Percentiles rank a stretch among this genome's conserved stretches.
These are phyloP conservation scores for Candida neerlandica DNA, from an alignment of 1,139 yeast genomes.

Conservation along the genomic window DNA sequence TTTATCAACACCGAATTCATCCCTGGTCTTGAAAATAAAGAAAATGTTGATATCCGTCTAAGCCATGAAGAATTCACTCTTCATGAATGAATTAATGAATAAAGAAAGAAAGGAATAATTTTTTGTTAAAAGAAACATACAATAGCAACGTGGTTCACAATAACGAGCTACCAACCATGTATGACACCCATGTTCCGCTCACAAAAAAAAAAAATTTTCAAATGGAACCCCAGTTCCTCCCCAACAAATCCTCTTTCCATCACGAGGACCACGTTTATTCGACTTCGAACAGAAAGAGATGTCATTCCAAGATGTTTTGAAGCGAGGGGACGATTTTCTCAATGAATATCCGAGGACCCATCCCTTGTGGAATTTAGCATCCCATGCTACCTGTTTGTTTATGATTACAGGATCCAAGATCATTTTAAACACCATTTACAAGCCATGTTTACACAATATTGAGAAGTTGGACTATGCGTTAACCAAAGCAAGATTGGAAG, in stretches of 20 bases:
- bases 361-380: slow-evolving; percentile 63
- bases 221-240: not conserved
- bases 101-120: not conserved
- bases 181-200: not conserved
- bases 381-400: slow-evolving; percentile 69
- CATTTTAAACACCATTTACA: slow-evolving; percentile 61
- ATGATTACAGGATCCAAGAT: slow-evolving; percentile 69
- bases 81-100: not conserved
- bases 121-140: not conserved
- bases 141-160: not conserved
- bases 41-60: slow-evolving; percentile 5
- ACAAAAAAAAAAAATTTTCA: not conserved
- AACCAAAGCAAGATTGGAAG: slow-evolving; percentile 60
- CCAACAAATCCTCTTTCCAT: not conserved
- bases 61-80: slow-evolving; percentile 7
- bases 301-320: slow-evolving; percentile 74
- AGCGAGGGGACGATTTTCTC: slow-evolving; percentile 76
- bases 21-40: slow-evolving; percentile 1
- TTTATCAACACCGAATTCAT: slow-evolving; percentile 3
- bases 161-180: too few relatives aligned
- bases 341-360: slow-evolving; percentile 60
- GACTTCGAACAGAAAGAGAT: slow-evolving; percentile 28
- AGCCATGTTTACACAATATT: slow-evolving; percentile 61
- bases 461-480: slow-evolving; percentile 68
- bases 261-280: not conserved